Conservation (phyloP, 148 eudicot genomes). For the Vaccinium corymbosum region DNA sequence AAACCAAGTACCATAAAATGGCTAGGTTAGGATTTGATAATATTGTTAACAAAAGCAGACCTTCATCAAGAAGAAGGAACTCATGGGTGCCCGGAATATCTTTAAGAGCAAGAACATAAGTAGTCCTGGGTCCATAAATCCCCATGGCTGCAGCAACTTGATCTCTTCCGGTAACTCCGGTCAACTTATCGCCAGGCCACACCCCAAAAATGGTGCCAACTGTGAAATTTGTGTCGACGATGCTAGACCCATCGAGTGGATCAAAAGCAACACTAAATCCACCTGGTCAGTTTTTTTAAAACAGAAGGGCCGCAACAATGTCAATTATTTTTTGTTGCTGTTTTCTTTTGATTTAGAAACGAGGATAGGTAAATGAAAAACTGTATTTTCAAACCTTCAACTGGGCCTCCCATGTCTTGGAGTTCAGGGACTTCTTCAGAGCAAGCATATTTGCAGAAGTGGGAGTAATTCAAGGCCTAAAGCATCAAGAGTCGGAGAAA, state of each 20-base stretch:
- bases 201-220: slow-evolving; percentile 99
- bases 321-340: background rate
- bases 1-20: background rate
- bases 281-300: slow-evolving; percentile 38
- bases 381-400: slow-evolving; percentile 47
- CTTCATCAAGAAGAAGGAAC: slow-evolving; percentile 98
- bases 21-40: background rate
- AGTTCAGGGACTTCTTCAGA: slow-evolving; percentile 97
- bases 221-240: slow-evolving; percentile 97
- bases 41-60: slow-evolving; percentile 25
- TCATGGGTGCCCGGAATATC: slow-evolving; percentile 91
- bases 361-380: background rate
- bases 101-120: slow-evolving; percentile 90
- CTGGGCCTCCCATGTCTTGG: slow-evolving; percentile 98
- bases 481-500: slow-evolving; percentile 2
- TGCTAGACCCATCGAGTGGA: slow-evolving; percentile 98
- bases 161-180: slow-evolving; percentile 88
- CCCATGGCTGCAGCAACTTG: slow-evolving; percentile 99
- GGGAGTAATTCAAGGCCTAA: slow-evolving; percentile 88
- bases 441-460: slow-evolving; percentile 98
- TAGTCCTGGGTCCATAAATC: slow-evolving; percentile 91
- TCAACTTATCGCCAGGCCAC: slow-evolving; percentile 98
- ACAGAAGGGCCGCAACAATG: background rate
- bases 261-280: slow-evolving; percentile 99
- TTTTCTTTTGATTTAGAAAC: background rate